Evolutionary conservation across 441 rosid genomes (phyloP), one percentile per base, ranked within the genome.

Genomic region (Gossypium davidsonii): DNA sequence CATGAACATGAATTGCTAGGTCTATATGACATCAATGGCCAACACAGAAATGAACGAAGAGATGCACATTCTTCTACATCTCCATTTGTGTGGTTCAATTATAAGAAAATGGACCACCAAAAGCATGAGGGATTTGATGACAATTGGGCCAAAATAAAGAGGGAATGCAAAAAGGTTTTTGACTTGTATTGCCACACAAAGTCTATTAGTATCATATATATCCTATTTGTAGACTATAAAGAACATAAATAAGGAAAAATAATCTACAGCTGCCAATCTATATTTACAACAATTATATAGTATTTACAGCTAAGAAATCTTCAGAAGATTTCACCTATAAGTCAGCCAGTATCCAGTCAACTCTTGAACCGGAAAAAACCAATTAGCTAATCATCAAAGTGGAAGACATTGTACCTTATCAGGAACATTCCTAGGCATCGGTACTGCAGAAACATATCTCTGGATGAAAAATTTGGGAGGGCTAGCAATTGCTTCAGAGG

Each of bases 321-420:
- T 56, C 26, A 9, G 42, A 56, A 21, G 14, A 56, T 56, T 56
- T 56, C 28, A 56, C 60, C 60, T 56, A 20, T 56, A 20, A 18
- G 20, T 55, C 20, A 18, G 9, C 26, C 59, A 56, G 28, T 56
- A 56, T 56, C 60, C 28, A 56, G 28, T 56, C 60, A 56, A 55
- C 61, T 56, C 26, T 56, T 56, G 61, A 56, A 10, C 61, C 31
- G n/a, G 67, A 48, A 48, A 72, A 73, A 77, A 83, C 79, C 74
- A 83, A 78, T 77, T 72, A 80, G 73, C 81, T 75, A 81, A 83
- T 79, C 58, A 80, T 89, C 87, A 92, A 76, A 94, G 88, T 64
- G 97, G 81, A 53, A 89, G 88, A 84, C 98, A 94, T 69, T 86
- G 94, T 85, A 87, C 91, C 85, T 84, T 84, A 65, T 92, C 97